Base-by-base conservation (phyloP, 805 yeast genomes). In the Metschnikowia arizonensis region DNA sequence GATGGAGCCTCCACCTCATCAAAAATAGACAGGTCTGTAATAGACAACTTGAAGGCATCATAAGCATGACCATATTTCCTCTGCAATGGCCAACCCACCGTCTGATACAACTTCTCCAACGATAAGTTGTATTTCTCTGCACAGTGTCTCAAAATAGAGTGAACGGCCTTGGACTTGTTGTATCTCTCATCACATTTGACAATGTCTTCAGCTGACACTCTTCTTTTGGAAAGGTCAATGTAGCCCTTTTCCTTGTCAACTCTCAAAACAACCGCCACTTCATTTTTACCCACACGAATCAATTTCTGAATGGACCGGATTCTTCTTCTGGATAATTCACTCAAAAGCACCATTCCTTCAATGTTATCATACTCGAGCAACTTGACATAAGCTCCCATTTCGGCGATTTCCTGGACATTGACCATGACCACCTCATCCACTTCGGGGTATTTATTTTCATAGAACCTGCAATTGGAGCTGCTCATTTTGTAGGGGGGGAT, bases 381-480 rank as follows among this genome's bases (percentile, higher is more conserved):
- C 68, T 89, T 91, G 54, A 93, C 96, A 67, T 93, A 93, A 11
- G 99, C 99, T 49, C 99, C 99, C 99, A 93, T 93, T 69, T 93
- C 99, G 56, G 98, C 99, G 59, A 93, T 93, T 66, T 87, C 95
- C 68, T 87, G 95, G 57, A 93, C 99, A 69, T 93, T 93, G 64
- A 93, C 99, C 95, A 93, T 91, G 54, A 93, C 98, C 57, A 93
- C 95, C 67, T 93, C 99, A 58, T 93, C 99, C 61, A 93, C 96
- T 71, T 93, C 99, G 49, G 99, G 99, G 75, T 83, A 93, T 70
- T 90, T 91, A 81, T 90, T 93, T 72, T 91, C 99, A 68, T 93
- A 93, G 72, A 85, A 93, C 74, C 99, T 85, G 76, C 97, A 90
- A 67, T 87, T 83, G 38, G 96, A 83, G 33, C 87, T 81, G 61